phyloP scores from a whole-genome alignment of 2,329 filamentous ascomycete genomes.

The Botrytis hyacinthi region DNA sequence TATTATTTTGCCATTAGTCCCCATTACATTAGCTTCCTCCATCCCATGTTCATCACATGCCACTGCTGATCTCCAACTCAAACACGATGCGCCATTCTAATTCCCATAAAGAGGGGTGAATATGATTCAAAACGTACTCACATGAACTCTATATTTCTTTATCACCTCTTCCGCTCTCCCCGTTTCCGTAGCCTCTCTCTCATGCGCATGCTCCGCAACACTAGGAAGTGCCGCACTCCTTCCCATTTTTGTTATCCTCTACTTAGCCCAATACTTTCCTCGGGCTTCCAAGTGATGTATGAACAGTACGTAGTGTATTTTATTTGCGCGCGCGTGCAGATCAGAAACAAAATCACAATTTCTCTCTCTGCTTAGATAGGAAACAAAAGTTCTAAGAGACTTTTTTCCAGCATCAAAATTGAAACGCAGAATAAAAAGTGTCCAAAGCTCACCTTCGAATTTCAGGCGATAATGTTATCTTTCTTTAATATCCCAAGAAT shows the following conservation, averaged over 20 bases:
- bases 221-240: constrained; percentile 16
- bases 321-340: background rate
- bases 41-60: background rate
- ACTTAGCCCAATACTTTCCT: background rate
- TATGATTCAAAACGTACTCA: constrained; percentile 39
- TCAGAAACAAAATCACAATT: background rate
- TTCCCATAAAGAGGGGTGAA: background rate
- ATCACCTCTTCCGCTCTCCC: constrained; percentile 33
- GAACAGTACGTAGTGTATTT: background rate
- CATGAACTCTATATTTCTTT: constrained; percentile 56
- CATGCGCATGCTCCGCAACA: background rate
- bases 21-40: background rate
- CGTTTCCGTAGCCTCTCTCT: background rate
- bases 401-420: background rate
- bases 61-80: background rate
- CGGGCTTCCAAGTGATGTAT: background rate
- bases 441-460: background rate
- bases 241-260: background rate
- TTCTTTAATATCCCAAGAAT: background rate
- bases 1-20: constrained; percentile 34
- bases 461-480: background rate
- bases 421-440: background rate
- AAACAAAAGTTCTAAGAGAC: background rate
- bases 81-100: background rate
- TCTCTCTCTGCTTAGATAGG: background rate